These are phyloP conservation scores for Dipodascopsis uninucleata DNA, from an alignment of 805 yeast species.

Conservation along the genomic window DNA sequence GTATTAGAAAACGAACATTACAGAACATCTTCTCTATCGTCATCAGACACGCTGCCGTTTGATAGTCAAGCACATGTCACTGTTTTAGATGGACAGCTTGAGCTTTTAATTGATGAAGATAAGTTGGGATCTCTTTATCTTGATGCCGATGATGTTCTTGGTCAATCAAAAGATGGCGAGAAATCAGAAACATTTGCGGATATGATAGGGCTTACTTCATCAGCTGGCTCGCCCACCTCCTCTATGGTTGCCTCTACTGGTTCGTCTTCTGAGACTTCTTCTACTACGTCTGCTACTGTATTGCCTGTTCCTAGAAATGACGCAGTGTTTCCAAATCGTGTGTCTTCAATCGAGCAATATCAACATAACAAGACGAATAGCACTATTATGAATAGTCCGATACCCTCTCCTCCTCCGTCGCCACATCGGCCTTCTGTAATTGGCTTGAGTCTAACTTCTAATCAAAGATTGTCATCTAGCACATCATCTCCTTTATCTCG, in stretches of 20 bases:
- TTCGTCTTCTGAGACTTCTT: conserved; percentile 10
- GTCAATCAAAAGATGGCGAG: neutral
- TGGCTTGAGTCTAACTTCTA: too few relatives aligned
- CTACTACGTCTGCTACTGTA: conserved; percentile 2
- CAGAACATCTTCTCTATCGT: too few relatives aligned
- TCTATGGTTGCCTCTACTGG: too few relatives aligned
- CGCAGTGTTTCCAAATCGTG: too few relatives aligned
- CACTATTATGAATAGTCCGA: too few relatives aligned
- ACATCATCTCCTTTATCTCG: conserved; percentile 2
- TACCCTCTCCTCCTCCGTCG: too few relatives aligned
- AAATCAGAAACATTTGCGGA: neutral
- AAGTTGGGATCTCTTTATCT: conserved; percentile 4
- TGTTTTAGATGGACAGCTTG: conserved; percentile 13
- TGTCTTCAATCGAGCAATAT: too few relatives aligned
- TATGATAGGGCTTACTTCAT: neutral
- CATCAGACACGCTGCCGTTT: too few relatives aligned
- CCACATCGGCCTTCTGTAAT: too few relatives aligned
- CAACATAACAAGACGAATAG: too few relatives aligned
- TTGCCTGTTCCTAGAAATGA: too few relatives aligned
- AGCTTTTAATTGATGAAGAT: conserved; percentile 10
- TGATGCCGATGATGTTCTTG: conserved; percentile 3
- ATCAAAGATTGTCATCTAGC: neutral
- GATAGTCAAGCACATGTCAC: conserved; percentile 8
- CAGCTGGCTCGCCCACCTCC: neutral
- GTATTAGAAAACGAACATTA: too few relatives aligned